A percentile compares a stretch with the other conserved stretches of the same genome.
Conservation (phyloP, 805 yeast species). For the Pichia rugopelliculosa region DNA sequence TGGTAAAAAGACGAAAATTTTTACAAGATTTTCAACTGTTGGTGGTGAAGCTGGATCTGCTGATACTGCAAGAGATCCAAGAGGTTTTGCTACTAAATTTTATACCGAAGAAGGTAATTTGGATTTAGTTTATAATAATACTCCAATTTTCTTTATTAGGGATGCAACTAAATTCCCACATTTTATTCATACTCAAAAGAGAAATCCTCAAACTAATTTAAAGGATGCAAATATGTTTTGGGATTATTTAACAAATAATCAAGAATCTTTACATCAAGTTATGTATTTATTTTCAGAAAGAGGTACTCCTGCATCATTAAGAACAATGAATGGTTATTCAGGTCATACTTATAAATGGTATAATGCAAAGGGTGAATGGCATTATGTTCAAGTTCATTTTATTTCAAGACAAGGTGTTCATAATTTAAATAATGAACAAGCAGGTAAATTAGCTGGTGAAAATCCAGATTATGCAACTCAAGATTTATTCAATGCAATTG, state of each 20-base stretch:
- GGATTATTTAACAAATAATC: constrained; percentile 72
- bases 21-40: constrained; percentile 77
- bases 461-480: constrained; percentile 79
- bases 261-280: constrained; percentile 70
- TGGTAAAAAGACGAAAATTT: constrained; percentile 73
- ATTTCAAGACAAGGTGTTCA: constrained; percentile 49
- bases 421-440: constrained; percentile 55
- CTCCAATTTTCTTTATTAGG: constrained; percentile 78
- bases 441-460: constrained; percentile 57
- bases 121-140: constrained; percentile 81
- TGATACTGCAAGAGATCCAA: constrained; percentile 80
- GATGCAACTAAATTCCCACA: constrained; percentile 84
- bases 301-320: constrained; percentile 70
- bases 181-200: constrained; percentile 83
- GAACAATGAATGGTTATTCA: constrained; percentile 80
- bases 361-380: constrained; percentile 67
- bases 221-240: constrained; percentile 79
- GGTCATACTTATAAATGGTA: constrained; percentile 83
- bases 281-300: constrained; percentile 69
- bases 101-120: constrained; percentile 80
- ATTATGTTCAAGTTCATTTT: constrained; percentile 72
- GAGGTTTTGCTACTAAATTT: constrained; percentile 76
- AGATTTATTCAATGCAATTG: constrained; percentile 74
- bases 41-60: constrained; percentile 82
- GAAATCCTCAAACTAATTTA: constrained; percentile 74